phyloP scores from a whole-genome alignment of 192 early-diverging fungal genomes.

The Radiomyces spectabilis region DNA sequence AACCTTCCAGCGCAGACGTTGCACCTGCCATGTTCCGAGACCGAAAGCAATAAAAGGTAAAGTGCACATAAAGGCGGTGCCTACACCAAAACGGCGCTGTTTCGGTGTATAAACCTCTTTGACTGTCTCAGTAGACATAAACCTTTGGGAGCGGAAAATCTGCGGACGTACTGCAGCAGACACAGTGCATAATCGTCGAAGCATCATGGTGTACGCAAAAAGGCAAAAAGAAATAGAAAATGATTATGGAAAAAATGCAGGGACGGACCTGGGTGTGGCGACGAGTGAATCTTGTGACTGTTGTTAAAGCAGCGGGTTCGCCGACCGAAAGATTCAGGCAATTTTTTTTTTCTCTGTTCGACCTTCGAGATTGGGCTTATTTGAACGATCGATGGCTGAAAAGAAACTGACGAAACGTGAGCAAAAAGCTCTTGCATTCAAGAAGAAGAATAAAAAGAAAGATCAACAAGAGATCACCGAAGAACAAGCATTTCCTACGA shows the following conservation, averaged over 20 bases:
- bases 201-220: no score
- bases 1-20: slow-evolving; percentile 84
- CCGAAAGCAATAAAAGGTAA: slow-evolving; percentile 59
- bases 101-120: slow-evolving; percentile 12
- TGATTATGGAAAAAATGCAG: no score
- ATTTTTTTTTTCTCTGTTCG: no score
- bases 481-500: slow-evolving; percentile 20
- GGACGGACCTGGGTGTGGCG: no score
- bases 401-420: slow-evolving; percentile 46
- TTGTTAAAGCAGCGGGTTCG: no score
- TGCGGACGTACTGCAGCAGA: no score
- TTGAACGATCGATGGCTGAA: slow-evolving; percentile 25
- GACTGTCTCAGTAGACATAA: neutral
- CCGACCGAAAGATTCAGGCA: no score
- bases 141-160: no score
- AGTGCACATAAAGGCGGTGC: slow-evolving; percentile 26
- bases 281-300: no score
- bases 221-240: no score
- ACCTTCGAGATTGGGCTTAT: no score
- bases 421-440: slow-evolving; percentile 39
- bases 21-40: slow-evolving; percentile 82
- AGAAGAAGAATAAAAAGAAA: slow-evolving; percentile 36
- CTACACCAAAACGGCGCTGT: slow-evolving; percentile 14
- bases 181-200: no score
- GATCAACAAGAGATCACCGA: slow-evolving; percentile 15